Evolutionary conservation across 306 rosid species (phyloP), one percentile per base, ranked within the genome.

Genomic region (Glycine soja): DNA sequence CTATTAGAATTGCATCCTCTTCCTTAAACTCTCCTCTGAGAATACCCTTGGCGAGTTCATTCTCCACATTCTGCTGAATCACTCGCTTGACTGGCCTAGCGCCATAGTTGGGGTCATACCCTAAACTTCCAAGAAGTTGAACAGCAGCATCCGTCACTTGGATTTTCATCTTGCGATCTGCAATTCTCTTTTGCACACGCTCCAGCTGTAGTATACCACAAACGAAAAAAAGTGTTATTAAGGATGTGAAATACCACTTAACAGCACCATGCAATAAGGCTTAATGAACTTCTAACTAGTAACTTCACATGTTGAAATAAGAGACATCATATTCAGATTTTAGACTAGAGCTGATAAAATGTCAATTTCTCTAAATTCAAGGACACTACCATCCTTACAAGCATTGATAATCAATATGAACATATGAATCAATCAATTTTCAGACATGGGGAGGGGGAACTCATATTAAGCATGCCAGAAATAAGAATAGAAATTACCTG

Each of bases 41-140:
- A 58, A 95, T 95, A 54, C 97, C 96, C 90, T 91, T 95, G 40
- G 99, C 99, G 15, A 95, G 92, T 85, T 91, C 98, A 42, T 95
- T 95, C 84, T 95, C 99, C 6, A 95, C 90, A 50, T 91, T 81
- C 84, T 95, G 98, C 75, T 95, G 99, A 67, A 95, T 95, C 85
- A 95, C 99, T 73, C 98, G 85, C 89, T 95, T 95, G 10, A 95
- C 99, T 42, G 99, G 98, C 86, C 99, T 90, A 47, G 97, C 99
- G 47, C 98, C 99, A 45, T 93, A 95, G 85, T 84, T 95, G 0
- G 99, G 98, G 52, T 95, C 99, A 56, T 95, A 95, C 4, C 99
- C 99, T 3, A 95, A 88, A 76, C 77, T 88, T 75, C 96, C 98
- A 42, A 95, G 98, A 80, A 93, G 96, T 85, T 90, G 79, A 70